phyloP scores from a whole-genome alignment of 306 rosid species.

The Mimosa bimucronata region DNA sequence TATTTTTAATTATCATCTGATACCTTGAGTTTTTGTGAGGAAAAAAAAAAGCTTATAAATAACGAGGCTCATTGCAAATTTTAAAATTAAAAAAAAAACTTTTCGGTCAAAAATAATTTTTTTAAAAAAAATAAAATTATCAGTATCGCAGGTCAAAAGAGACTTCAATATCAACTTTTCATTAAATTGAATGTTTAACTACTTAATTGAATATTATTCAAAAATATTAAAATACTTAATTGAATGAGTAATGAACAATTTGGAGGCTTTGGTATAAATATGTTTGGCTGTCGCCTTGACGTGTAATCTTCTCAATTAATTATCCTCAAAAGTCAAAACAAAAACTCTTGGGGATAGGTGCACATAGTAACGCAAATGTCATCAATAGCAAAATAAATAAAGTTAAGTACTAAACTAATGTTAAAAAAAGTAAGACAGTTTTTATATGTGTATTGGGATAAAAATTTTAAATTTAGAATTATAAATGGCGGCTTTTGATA shows the following conservation, averaged over 20 bases:
- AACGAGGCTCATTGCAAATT: background rate
- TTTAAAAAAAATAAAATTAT: background rate
- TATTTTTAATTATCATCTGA: too few relatives aligned
- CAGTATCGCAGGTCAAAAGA: background rate
- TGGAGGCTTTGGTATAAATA: background rate
- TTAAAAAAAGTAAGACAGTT: too few relatives aligned
- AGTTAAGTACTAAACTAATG: background rate
- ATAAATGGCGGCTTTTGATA: background rate
- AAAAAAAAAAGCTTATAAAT: too few relatives aligned
- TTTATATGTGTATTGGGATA: background rate
- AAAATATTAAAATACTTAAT: background rate
- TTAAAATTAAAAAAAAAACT: too few relatives aligned
- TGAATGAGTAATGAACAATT: background rate
- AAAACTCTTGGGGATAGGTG: background rate
- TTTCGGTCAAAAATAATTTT: too few relatives aligned
- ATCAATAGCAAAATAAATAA: background rate
- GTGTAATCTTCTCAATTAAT: background rate
- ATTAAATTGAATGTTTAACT: background rate
- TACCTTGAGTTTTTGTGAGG: background rate
- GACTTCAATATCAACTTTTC: background rate
- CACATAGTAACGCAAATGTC: background rate
- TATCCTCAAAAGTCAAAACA: too few relatives aligned
- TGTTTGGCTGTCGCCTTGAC: background rate
- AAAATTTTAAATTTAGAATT: background rate
- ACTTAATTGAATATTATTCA: too few relatives aligned